These are phyloP conservation scores for Pseudocercospora crystallina DNA, from an alignment of 2,329 filamentous ascomycete species.

Conservation along the genomic window DNA sequence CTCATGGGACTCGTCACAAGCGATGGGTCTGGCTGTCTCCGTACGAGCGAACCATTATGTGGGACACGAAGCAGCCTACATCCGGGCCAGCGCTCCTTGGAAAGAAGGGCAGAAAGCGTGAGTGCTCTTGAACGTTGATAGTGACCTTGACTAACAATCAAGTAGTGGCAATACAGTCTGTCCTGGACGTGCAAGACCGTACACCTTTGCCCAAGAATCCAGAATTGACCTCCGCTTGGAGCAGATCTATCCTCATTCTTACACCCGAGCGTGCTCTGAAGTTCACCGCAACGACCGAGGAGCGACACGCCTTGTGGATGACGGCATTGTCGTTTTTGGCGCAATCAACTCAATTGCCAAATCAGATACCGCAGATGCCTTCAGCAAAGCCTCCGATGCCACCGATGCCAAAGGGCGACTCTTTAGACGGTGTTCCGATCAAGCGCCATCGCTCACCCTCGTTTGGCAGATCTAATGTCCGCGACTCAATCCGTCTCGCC, in stretches of 20 bases:
- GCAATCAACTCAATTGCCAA: conserved; percentile 63
- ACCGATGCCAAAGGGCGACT: conserved; percentile 25
- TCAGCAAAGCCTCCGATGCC: conserved; percentile 27
- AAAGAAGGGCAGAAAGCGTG: conserved; percentile 91
- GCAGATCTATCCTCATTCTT: conserved; percentile 90
- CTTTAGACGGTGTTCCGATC: conserved; percentile 31
- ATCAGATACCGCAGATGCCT: conserved; percentile 29
- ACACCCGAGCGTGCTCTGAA: conserved; percentile 93
- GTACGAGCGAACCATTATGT: conserved; percentile 93
- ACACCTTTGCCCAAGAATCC: conserved; percentile 73
- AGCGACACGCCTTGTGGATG: conserved; percentile 92
- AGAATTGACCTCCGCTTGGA: conserved; percentile 57
- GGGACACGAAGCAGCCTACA: conserved; percentile 96
- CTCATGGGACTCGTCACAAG: conserved; percentile 74
- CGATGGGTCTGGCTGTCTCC: conserved; percentile 98
- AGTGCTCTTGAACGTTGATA: conserved; percentile 46
- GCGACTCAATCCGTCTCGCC: conserved; percentile 85
- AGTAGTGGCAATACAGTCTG: conserved; percentile 89
- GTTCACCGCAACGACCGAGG: conserved; percentile 79
- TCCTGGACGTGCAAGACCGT: conserved; percentile 94
- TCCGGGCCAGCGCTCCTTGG: conserved; percentile 85
- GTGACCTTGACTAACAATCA: conserved; percentile 9
- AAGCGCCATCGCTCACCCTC: conserved; percentile 32
- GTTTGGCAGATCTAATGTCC: conserved; percentile 59
- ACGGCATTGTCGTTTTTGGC: conserved; percentile 93